Evolutionary conservation across 148 eudicot species (phyloP).

Genomic region (Rhododendron molle): DNA sequence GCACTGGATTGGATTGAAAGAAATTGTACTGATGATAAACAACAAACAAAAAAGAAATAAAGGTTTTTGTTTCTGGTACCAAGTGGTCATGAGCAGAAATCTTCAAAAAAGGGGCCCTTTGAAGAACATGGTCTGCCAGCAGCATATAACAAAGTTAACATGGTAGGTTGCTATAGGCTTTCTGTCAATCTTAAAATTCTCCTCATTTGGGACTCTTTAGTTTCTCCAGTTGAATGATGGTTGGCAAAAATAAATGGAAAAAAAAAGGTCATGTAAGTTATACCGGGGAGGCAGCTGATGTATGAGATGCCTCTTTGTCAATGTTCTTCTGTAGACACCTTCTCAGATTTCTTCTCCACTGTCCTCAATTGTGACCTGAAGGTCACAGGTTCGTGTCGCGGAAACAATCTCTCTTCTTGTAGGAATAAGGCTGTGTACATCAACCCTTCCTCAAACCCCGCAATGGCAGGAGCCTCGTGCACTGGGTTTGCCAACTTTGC

Average conservation of each 20-base stretch:
- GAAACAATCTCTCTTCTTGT: too few relatives aligned
- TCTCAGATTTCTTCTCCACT: neutral
- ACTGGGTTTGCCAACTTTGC: too few relatives aligned
- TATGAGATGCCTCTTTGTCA: neutral
- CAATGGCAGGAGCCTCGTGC: too few relatives aligned
- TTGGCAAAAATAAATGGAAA: neutral
- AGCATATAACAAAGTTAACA: neutral
- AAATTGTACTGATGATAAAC: neutral
- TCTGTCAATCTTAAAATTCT: neutral
- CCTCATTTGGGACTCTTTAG: neutral
- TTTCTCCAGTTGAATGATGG: neutral
- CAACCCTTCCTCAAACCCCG: too few relatives aligned
- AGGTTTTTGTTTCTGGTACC: neutral
- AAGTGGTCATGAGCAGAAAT: neutral
- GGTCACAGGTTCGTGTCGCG: too few relatives aligned
- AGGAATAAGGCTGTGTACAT: too few relatives aligned
- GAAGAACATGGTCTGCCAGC: neutral
- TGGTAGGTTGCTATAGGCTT: neutral
- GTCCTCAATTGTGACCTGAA: too few relatives aligned
- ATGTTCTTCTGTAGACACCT: neutral
- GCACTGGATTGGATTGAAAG: neutral
- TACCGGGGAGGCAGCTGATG: neutral
- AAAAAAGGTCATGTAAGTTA: neutral
- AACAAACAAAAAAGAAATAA: neutral
- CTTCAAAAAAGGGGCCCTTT: neutral